A percentile compares a stretch with the other conserved stretches of the same genome.
Conservation (phyloP, 2,329 filamentous ascomycete species). For the Neocatenulostroma microsporum region DNA sequence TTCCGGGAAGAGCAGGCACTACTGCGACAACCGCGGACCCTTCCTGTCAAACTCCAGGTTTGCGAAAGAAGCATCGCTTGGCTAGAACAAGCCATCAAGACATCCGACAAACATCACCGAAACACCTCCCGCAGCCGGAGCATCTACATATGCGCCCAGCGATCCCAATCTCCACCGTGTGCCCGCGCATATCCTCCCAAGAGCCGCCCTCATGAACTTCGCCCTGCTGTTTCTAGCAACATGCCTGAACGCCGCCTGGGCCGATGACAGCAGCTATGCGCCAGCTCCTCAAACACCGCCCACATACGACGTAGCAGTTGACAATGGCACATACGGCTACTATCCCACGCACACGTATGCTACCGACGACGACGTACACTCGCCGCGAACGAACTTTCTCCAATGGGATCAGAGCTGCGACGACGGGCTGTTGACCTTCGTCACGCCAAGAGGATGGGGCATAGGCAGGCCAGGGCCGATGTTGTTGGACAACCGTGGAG, state of each 20-base stretch:
- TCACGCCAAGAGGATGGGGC: constrained; percentile 27
- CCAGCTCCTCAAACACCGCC: constrained; percentile 10
- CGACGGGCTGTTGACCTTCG: constrained; percentile 23
- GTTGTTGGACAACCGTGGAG: constrained; percentile 24
- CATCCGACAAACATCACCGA: no score
- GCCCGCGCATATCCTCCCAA: neutral
- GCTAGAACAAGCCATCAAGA: no score
- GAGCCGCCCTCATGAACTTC: constrained; percentile 15
- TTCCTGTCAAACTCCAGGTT: no score
- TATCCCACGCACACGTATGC: constrained; percentile 22
- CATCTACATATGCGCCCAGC: no score
- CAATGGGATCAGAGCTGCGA: constrained; percentile 22
- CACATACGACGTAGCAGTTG: constrained; percentile 18
- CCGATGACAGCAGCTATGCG: constrained; percentile 1
- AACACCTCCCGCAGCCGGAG: no score
- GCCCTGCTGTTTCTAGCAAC: constrained; percentile 15
- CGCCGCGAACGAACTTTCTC: constrained; percentile 22
- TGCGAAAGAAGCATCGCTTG: no score
- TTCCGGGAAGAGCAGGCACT: no score
- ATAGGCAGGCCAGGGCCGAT: constrained; percentile 26
- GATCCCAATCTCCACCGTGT: neutral
- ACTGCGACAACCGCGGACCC: no score
- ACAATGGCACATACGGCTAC: constrained; percentile 24
- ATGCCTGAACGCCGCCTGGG: constrained; percentile 12
- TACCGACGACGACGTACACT: constrained; percentile 17